Percentiles rank a stretch among this genome's conserved stretches.
Evolutionary conservation across 495 filamentous ascomycete species (phyloP).

Genomic region (Aspergillus campestris): DNA sequence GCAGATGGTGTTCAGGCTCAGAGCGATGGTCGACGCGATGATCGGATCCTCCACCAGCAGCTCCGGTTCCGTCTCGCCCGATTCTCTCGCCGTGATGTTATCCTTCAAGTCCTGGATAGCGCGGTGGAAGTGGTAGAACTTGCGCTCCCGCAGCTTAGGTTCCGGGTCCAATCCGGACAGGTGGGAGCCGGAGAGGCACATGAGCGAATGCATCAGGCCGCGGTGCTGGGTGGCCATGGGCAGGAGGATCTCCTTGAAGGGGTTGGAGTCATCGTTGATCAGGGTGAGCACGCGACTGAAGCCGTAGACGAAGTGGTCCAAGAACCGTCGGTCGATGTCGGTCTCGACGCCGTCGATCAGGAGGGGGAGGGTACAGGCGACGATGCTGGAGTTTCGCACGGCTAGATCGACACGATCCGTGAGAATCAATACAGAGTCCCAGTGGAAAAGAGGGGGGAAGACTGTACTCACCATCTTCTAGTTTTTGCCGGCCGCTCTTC

Average conservation of each 20-base stretch:
- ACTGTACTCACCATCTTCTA: conserved; percentile 56
- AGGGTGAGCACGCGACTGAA: conserved; percentile 75
- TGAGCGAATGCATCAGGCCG: conserved; percentile 87
- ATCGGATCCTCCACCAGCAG: conserved; percentile 45
- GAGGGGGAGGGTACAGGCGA: conserved; percentile 59
- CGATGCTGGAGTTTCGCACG: conserved; percentile 26
- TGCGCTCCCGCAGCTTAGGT: conserved; percentile 36
- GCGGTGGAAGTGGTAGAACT: conserved; percentile 40
- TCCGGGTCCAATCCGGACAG: conserved; percentile 46
- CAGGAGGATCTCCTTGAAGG: conserved; percentile 81
- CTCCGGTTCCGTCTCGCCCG: conserved; percentile 20
- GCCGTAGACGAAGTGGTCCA: conserved; percentile 78
- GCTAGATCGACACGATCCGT: conserved; percentile 12
- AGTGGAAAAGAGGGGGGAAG: not conserved
- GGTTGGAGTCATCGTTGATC: conserved; percentile 77
- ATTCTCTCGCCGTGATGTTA: conserved; percentile 27
- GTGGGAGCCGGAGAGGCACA: conserved; percentile 79
- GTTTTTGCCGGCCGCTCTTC: conserved; percentile 72
- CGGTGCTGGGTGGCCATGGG: conserved; percentile 77
- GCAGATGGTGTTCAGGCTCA: conserved; percentile 71
- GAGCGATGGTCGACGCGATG: conserved; percentile 75
- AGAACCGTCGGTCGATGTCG: conserved; percentile 70
- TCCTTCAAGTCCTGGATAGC: conserved; percentile 40
- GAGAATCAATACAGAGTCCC: not conserved
- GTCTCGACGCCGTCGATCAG: conserved; percentile 85